A percentile compares a stretch with the other conserved stretches of the same genome.
phyloP scores from a whole-genome alignment of 306 rosid genomes.

The Castanopsis chinensis region DNA sequence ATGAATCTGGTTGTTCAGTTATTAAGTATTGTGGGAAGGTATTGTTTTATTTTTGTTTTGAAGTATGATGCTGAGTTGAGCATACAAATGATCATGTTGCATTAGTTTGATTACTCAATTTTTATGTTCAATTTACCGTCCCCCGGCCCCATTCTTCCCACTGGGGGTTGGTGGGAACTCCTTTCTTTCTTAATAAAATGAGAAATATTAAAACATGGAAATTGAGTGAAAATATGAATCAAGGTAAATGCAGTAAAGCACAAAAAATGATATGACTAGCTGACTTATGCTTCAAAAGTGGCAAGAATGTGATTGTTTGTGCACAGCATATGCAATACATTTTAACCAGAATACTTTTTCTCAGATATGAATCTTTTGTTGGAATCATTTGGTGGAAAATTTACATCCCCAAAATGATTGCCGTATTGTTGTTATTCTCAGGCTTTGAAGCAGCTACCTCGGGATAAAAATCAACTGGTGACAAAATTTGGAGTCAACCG shows the following conservation, averaged over 20 bases:
- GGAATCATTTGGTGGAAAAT: too few species aligned
- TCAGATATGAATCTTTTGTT: too few species aligned
- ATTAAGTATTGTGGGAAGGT: conserved; percentile 76
- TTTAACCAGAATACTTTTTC: too few species aligned
- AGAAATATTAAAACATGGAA: not conserved
- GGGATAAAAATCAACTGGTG: conserved; percentile 63
- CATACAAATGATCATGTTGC: not conserved
- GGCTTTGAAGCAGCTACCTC: conserved; percentile 70
- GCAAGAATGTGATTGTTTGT: too few species aligned
- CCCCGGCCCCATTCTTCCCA: too few species aligned
- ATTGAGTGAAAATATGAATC: not conserved
- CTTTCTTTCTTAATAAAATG: too few species aligned
- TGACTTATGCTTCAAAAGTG: too few species aligned
- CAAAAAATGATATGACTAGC: too few species aligned
- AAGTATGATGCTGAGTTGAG: not conserved
- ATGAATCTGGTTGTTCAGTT: conserved; percentile 58
- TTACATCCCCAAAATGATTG: not conserved
- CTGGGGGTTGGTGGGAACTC: too few species aligned
- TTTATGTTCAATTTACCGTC: too few species aligned
- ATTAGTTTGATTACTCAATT: too few species aligned
- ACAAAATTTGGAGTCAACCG: conserved; percentile 60
- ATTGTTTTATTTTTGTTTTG: not conserved
- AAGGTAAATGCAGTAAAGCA: not conserved
- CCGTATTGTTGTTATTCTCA: conserved; percentile 13
- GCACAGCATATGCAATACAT: too few species aligned